Evolutionary conservation across 495 filamentous ascomycete species (phyloP).

Genomic region (Filosporella fistucella): DNA sequence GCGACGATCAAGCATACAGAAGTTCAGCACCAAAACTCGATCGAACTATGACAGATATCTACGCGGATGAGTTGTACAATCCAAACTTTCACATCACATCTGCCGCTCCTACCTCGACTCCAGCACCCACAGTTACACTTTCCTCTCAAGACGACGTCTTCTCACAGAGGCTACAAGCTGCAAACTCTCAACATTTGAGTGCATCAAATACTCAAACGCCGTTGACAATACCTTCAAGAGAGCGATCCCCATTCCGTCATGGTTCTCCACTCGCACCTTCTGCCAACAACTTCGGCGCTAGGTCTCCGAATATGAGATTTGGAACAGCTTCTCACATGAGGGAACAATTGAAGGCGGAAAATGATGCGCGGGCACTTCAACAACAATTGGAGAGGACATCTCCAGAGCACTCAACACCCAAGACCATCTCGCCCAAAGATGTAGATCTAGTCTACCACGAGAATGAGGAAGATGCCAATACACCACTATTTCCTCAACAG

Average conservation of each 20-base stretch:
- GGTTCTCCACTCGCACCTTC: constrained; percentile 61
- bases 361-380: constrained; percentile 47
- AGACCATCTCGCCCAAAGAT: constrained; percentile 96
- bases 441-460: constrained; percentile 82
- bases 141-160: constrained; percentile 63
- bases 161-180: constrained; percentile 69
- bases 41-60: constrained; percentile 81
- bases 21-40: constrained; percentile 71
- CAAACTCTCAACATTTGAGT: constrained; percentile 66
- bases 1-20: constrained; percentile 40
- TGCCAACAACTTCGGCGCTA: constrained; percentile 36
- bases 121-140: constrained; percentile 32
- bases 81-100: constrained; percentile 54
- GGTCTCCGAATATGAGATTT: constrained; percentile 38
- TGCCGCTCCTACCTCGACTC: constrained; percentile 37
- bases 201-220: constrained; percentile 44
- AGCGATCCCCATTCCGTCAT: constrained; percentile 78
- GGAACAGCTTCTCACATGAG: constrained; percentile 54
- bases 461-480: constrained; percentile 58
- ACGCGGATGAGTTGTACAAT: constrained; percentile 81
- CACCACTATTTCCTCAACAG: constrained; percentile 62
- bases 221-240: constrained; percentile 49
- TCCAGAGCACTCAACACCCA: constrained; percentile 50
- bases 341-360: constrained; percentile 54
- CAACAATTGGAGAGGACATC: constrained; percentile 42